Evolutionary conservation across 1,284 basidiomycete genomes (phyloP).

Genomic region (Anthracocystis panici-leucophaei): DNA sequence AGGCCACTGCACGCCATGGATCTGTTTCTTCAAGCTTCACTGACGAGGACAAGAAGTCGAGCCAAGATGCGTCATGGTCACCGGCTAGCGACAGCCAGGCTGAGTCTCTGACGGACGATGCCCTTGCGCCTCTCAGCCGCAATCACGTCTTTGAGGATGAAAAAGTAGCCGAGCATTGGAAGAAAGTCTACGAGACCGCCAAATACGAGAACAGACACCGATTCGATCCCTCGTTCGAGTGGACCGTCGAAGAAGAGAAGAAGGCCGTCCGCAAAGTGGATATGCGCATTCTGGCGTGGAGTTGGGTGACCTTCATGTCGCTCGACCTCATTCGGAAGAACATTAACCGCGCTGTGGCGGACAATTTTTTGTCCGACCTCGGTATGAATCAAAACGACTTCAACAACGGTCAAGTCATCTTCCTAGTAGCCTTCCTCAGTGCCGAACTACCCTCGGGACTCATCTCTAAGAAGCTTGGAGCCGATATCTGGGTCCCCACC

Average conservation of each 20-base stretch:
- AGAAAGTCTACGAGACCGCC: conserved; percentile 32
- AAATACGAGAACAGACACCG: conserved; percentile 46
- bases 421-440: conserved; percentile 44
- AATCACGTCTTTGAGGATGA: conserved; percentile 45
- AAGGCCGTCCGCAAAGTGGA: conserved; percentile 27
- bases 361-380: conserved; percentile 55
- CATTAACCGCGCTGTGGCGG: conserved; percentile 48
- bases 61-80: conserved; percentile 9
- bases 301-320: conserved; percentile 47
- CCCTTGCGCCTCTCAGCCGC: conserved; percentile 22
- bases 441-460: conserved; percentile 58
- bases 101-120: conserved; percentile 26
- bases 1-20: conserved; percentile 14
- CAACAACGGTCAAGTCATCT: conserved; percentile 58
- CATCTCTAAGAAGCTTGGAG: conserved; percentile 58
- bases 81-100: conserved; percentile 7
- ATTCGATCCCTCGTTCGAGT: conserved; percentile 38
- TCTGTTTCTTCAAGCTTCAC: conserved; percentile 18
- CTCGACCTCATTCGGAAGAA: conserved; percentile 54
- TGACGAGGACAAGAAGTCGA: conserved; percentile 24
- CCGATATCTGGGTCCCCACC: conserved; percentile 55
- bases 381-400: conserved; percentile 55
- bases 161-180: conserved; percentile 41
- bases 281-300: conserved; percentile 20
- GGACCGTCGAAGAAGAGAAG: conserved; percentile 33